Evolutionary conservation across 768 basidiomycete species (phyloP).

Genomic region (Russula sp.): DNA sequence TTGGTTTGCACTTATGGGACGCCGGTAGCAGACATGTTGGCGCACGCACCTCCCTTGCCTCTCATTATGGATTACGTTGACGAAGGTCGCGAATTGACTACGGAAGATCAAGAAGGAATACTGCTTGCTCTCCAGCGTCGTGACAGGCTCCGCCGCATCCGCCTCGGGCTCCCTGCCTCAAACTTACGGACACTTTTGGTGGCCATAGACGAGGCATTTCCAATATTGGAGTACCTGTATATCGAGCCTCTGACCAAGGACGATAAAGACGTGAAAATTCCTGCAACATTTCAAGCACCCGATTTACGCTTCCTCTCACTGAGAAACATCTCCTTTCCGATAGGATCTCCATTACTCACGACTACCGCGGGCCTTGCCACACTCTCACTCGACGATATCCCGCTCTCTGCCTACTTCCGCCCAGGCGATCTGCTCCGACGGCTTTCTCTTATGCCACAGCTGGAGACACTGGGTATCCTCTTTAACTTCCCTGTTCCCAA

Average conservation of each 20-base stretch:
- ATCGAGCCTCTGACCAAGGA: not conserved
- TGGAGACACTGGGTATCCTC: not conserved
- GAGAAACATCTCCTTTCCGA: no score
- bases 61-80: not conserved
- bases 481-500: no score
- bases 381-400: not conserved
- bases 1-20: not conserved
- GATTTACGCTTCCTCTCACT: not conserved
- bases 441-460: not conserved
- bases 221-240: not conserved
- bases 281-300: not conserved
- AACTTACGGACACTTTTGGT: not conserved
- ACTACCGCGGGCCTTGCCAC: not conserved
- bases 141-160: not conserved
- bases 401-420: not conserved
- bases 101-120: not conserved
- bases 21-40: not conserved
- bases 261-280: not conserved
- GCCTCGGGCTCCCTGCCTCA: not conserved
- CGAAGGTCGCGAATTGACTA: not conserved
- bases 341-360: not conserved
- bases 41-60: not conserved
- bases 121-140: not conserved
- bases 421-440: not conserved
- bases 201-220: not conserved